Evolutionary conservation across 2,329 filamentous ascomycete genomes (phyloP), one percentile per base, ranked within the genome.

Genomic region (Thielaviopsis euricoi): DNA sequence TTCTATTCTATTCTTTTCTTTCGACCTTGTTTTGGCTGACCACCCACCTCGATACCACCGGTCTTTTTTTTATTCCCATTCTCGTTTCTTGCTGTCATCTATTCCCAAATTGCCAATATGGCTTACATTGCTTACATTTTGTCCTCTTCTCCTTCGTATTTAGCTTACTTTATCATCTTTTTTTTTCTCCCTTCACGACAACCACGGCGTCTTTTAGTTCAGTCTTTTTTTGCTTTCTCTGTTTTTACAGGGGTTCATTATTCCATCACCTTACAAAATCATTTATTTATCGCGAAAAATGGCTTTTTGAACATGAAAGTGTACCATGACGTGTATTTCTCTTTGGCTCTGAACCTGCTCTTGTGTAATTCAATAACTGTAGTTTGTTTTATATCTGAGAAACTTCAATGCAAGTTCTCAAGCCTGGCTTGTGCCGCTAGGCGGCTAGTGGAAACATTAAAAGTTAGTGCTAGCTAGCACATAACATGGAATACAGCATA

Each of bases 141-240:
- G 22, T 26, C 17, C 17, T 40, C 61, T 56, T 49, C 40, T 52
- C 57, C 60, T 52, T 23, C 58, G 52, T 46, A 52, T 53, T 56
- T 53, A 29, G n/a, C 12, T 57, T 51, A 52, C 55, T 17, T 48
- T 9, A 37, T 53, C 49, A n/a, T 19, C 12, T 21, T 19, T 48
- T 21, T 48, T 10, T 21, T 2, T 10, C n/a, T 48, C 17, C 3
- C 37, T 9, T 43, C 21, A 21, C 13, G 43, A 48, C 6, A 10
- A n/a, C n/a, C n/a, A 10, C 21, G 43, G 43, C 21, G 43, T 48
- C n/a, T 48, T 19, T 48, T 43, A 43, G 43, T 9, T 21, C 21
- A 6, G 9, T 48, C 2, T 48, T 4, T n/a, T 43, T 48, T 17
- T 21, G 2, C 15, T 3, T 19, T 19, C 17, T 19, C 15, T 7